Evolutionary conservation across 2,329 filamentous ascomycete genomes (phyloP).

Genomic region (Saccharata proteae): DNA sequence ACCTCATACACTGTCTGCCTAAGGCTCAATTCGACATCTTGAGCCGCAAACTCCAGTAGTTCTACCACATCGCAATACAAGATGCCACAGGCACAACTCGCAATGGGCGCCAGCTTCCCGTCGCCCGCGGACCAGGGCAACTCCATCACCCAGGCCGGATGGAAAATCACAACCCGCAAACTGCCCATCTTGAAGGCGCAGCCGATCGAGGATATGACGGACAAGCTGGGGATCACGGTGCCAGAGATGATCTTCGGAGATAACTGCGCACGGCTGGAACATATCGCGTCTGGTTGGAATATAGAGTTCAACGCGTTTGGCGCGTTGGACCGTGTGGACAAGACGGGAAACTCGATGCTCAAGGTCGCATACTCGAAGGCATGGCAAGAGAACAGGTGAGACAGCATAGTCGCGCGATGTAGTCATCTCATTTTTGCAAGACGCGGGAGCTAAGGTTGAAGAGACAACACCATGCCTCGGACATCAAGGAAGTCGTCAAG

Average conservation of each 20-base stretch:
- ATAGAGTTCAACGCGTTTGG: slow-evolving; percentile 75
- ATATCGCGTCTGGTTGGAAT: slow-evolving; percentile 63
- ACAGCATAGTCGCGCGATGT: slow-evolving; percentile 11
- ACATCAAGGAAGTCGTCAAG: slow-evolving; percentile 86
- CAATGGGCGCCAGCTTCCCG: slow-evolving; percentile 4
- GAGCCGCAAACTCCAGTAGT: too few relatives aligned
- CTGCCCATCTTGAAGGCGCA: slow-evolving; percentile 87
- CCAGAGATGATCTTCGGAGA: slow-evolving; percentile 99
- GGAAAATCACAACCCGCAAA: slow-evolving; percentile 72
- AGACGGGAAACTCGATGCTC: slow-evolving; percentile 82
- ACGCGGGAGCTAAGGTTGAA: too few relatives aligned
- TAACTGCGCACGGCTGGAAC: slow-evolving; percentile 67
- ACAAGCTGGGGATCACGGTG: slow-evolving; percentile 68
- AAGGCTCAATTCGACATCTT: too few relatives aligned
- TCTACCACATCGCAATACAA: too few relatives aligned
- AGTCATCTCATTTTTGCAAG: too few relatives aligned
- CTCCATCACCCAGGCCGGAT: slow-evolving; percentile 36
- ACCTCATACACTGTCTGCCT: too few relatives aligned
- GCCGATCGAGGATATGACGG: slow-evolving; percentile 76
- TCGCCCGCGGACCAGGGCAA: slow-evolving; percentile 16
- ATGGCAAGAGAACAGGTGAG: slow-evolving; percentile 61
- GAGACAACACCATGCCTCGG: slow-evolving; percentile 67
- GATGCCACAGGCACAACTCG: too few relatives aligned
- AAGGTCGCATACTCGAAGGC: slow-evolving; percentile 86
- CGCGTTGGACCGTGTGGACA: slow-evolving; percentile 83